phyloP scores from a whole-genome alignment of 2,329 filamentous ascomycete genomes.

The Cercospora sp. region DNA sequence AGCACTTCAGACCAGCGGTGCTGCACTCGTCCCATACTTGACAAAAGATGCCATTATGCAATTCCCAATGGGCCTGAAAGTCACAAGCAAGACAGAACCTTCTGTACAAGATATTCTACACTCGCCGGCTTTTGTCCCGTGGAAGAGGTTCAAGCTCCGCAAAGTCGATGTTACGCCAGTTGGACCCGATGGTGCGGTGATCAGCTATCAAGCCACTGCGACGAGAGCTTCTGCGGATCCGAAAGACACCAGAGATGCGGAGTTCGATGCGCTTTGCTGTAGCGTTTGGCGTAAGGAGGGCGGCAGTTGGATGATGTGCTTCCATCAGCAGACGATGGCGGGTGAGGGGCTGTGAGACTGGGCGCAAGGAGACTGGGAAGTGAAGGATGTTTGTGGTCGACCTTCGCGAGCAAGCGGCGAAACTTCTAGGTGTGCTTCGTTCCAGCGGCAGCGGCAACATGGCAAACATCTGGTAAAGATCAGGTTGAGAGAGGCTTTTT shows the following conservation, averaged over 20 bases:
- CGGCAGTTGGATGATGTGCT: slow-evolving; percentile 32
- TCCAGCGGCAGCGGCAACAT: neutral
- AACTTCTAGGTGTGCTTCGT: neutral
- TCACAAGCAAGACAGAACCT: slow-evolving; percentile 30
- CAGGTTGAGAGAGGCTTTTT: neutral
- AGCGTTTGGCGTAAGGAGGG: slow-evolving; percentile 34
- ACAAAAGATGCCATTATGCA: slow-evolving; percentile 34
- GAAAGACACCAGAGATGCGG: slow-evolving; percentile 27
- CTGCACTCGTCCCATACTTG: slow-evolving; percentile 32
- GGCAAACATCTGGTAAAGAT: neutral
- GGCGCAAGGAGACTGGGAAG: neutral
- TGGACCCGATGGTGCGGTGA: slow-evolving; percentile 31
- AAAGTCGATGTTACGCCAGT: slow-evolving; percentile 34
- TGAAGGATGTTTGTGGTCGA: neutral
- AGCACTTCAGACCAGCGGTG: slow-evolving; percentile 30
- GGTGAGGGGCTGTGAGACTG: neutral
- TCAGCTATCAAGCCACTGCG: slow-evolving; percentile 33
- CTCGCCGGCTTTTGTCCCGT: slow-evolving; percentile 33
- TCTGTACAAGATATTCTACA: slow-evolving; percentile 34
- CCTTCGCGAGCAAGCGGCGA: neutral
- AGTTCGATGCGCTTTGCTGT: slow-evolving; percentile 36
- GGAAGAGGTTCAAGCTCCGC: slow-evolving; percentile 32
- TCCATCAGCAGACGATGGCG: slow-evolving; percentile 37
- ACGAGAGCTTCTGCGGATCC: slow-evolving; percentile 25
- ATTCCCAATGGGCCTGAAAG: slow-evolving; percentile 32